These are phyloP conservation scores for Taxawa tesnikishii DNA, from an alignment of 2,329 filamentous ascomycete genomes.

Conservation along the genomic window DNA sequence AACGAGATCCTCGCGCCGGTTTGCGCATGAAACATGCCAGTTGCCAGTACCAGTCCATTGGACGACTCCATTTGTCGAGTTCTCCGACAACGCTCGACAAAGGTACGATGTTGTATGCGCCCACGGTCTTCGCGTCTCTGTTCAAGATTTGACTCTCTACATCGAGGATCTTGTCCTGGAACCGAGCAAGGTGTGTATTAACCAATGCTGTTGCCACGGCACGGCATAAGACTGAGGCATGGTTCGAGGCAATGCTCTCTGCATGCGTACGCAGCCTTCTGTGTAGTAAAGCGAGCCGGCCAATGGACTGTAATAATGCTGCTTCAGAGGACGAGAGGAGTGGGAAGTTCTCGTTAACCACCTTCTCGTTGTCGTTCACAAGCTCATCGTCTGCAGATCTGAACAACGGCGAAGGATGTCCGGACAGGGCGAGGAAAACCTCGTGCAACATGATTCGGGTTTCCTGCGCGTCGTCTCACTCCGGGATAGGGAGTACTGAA, in stretches of 20 bases:
- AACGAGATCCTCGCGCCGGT: conserved; percentile 10
- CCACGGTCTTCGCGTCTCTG: conserved; percentile 67
- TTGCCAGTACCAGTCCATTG: conserved; percentile 77
- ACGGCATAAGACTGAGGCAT: conserved; percentile 73
- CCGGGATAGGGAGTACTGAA: no score
- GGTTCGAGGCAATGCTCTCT: conserved; percentile 53
- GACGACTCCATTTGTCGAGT: conserved; percentile 76
- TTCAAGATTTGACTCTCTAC: conserved; percentile 70
- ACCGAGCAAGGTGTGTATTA: conserved; percentile 62
- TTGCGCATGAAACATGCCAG: conserved; percentile 57
- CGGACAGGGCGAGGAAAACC: conserved; percentile 90
- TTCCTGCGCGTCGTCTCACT: no score
- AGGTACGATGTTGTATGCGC: conserved; percentile 87
- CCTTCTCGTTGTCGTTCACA: conserved; percentile 25
- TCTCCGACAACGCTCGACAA: conserved; percentile 72
- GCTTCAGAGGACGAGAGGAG: conserved; percentile 65
- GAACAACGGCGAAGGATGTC: conserved; percentile 83
- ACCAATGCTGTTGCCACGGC: conserved; percentile 72
- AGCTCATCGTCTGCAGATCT: conserved; percentile 34
- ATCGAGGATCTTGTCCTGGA: conserved; percentile 72
- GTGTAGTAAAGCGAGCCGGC: conserved; percentile 68
- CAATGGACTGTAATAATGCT: conserved; percentile 65
- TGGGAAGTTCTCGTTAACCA: conserved; percentile 25
- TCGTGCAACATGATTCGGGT: conserved; percentile 99
- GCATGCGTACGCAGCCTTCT: conserved; percentile 57